Evolutionary conservation across 2,329 filamentous ascomycete species (phyloP), one percentile per base, ranked within the genome.

Genomic region (Ophiostoma montium): DNA sequence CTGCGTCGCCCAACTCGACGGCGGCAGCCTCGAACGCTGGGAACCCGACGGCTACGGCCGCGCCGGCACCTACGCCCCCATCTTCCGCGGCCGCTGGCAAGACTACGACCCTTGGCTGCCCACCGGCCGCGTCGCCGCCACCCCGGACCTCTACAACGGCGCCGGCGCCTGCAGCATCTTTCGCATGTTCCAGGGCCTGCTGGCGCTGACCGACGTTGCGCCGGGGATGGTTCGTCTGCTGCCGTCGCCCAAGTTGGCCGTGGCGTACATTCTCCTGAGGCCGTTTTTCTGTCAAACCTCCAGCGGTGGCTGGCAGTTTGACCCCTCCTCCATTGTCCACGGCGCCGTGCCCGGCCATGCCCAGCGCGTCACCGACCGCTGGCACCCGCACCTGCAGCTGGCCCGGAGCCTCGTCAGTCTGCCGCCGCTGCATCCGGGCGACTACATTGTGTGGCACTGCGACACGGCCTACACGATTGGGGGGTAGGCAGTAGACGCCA

Each of bases 21-120:
- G 82, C 47, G 82, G 82, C 39, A 82, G 78, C 18, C 66, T 85
- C 1, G 82, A 86, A 62, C 73, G 82, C 12, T 86, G 82, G 82
- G 82, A 86, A 56, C 72, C 75, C 31, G 71, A 77, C 52, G 82
- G 82, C 5, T 86, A 85, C 55, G 70, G 76, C 18, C 73, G 73
- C 15, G 68, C 66, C n/a, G 73, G 72, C 23, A 73, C 73, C 2
- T 78, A 78, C 60, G 67, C 71, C 44, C 62, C 67, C 47, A 67
- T 78, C 32, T 77, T 76, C 59, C 64, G 65, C 47, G 74, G 74
- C 23, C 61, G 67, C 47, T 77, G 73, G 73, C 74, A 77, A 57
- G 65, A 69, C 5, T 72, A 76, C 54, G 71, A 76, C 56, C 71
- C 72, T 0, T 77, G 74, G 74, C 70, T 74, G 53, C 70, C 72